Evolutionary conservation across 2,329 filamentous ascomycete genomes (phyloP), one percentile per base, ranked within the genome.

Genomic region (Cytospora schulzeri): DNA sequence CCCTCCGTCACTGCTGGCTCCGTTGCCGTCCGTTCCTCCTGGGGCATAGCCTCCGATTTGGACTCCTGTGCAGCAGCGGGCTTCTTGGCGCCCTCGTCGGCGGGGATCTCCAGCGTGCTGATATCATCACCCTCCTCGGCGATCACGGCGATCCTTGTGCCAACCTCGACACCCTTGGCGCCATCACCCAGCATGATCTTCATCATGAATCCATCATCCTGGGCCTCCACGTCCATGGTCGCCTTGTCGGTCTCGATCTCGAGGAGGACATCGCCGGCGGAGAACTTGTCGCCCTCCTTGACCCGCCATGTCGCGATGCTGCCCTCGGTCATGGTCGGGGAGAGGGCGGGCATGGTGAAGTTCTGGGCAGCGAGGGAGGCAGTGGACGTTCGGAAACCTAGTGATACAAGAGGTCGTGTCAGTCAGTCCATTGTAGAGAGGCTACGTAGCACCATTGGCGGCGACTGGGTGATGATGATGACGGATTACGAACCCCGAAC

Each of bases 211-310:
- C 93, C 92, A 74, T 96, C 92, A 53, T 96, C 92, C 79, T 95
- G 92, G 50, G 92, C 92, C 81, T 96, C 93, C 29, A 96, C 92
- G 71, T 96, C 93, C 92, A 96, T 96, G 63, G 91, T 91, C 63
- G 92, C 92, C 83, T 96, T 96, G 78, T 96, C 92, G 65, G 92
- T 96, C 80, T 96, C 92, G 75, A 96, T 95, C 79, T 96, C 92
- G 66, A 96, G 87, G 59, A 96, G 83, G 35, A 96, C 91, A 76
- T 96, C 92, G 70, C 92, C 92, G 64, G 92, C 90, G 57, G 85
- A 82, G 77, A 92, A 96, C 59, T 86, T 84, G 70, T 95, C 91
- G 74, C 92, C 92, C 80, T 96, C 92, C 78, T 94, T 94, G 72
- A 96, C 85, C 76, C 88, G 90, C 92, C 92, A 96, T 67, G 79